Evolutionary conservation across 371 early-diverging fungal genomes (phyloP), one percentile per base, ranked within the genome.

Genomic region (Lichtheimia corymbifera): DNA sequence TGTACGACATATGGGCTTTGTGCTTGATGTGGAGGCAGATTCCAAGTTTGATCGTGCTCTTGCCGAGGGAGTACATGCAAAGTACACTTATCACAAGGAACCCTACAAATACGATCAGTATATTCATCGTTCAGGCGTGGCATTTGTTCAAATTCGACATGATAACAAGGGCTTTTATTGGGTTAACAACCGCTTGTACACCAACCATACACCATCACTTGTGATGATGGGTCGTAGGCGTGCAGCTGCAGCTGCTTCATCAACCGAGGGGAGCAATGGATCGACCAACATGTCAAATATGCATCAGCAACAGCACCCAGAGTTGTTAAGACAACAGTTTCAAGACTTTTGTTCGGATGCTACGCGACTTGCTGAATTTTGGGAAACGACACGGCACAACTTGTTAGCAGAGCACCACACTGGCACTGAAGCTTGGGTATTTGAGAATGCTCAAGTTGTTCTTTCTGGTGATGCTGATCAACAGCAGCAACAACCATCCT

Each of bases 1-100:
- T 30, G 81, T 96, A 22, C 85, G 89, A 41, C 81, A 82, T 24
- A 85, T 93, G 62, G 91, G 89, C 15, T 98, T 96, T 76, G 86
- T 97, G 5, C 83, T 97, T 17, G 99, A 98, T 68, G 84, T 94
- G n/a, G 99, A 98, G 66, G 88, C 94, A 1, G 97, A 96, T 69
- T 59, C 65, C 50, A 59, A 67, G 41, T 91, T 92, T 63, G 76
- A 73, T 5, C 59, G 64, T 22, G 71, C 71, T 17, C 71, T 69
- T 40, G 85, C 82, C 4, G 73, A 81, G 17, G 77, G 76, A 6
- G 66, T 80, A 1, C 70, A 87, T 15, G 66, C 91, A 4, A 70
- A 70, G 45, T 93, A 88, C 71, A 88, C 96, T 0, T 91, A 89
- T 70, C 76, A 82, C 53, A 82, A 91, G 25, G 81, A 85, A 1